Base-by-base conservation (phyloP, 73 alveolate genomes). In the Breviolum minutum region DNA sequence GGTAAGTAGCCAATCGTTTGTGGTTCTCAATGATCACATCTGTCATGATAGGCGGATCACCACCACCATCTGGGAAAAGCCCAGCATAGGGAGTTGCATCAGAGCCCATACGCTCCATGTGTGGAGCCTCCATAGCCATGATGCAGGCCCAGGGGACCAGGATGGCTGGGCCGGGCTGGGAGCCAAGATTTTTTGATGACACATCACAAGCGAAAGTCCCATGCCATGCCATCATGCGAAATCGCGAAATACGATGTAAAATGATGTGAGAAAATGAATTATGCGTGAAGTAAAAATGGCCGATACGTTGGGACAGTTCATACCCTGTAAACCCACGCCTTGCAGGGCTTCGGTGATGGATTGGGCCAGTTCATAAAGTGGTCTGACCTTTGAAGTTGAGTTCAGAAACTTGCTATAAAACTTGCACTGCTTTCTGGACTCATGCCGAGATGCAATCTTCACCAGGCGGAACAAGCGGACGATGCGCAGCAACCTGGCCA, bases 271-370 rank as follows among this genome's bases (percentile, higher is more conserved):
- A 74, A 5, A 14, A 19, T 17, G 48, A 74, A 17, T 22, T 74
- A 2, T 11, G 32, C 77, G 24, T 22, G 24, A 22, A 14, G 11
- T 66, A 22, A 68, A 68, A 68, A 68, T 68, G 24, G 77, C 17
- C 77, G 77, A 14, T 17, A 68, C 1, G 17, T 68, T 17, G 24
- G 77, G n/a, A 14, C 77, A 68, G 2, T 17, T 68, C 77, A 68
- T 17, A 76, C 61, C 61, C 54, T 40, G 3, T 40, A 40, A 40
- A 40, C 54, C 54, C 54, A 40, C 27, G 68, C 98, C 98, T 92
- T 92, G 98, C 48, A 92, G n/a, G 64, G 98, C 98, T 74, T 92
- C 98, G 24, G 87, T 92, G 98, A 92, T 92, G 98, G 98, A 92
- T 63, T 92, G 98, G 13, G 98, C 98, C n/a, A 92, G 90, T 80